These are phyloP conservation scores for Syzygium oleosum DNA, from an alignment of 345 rosid species.

Conservation along the genomic window DNA sequence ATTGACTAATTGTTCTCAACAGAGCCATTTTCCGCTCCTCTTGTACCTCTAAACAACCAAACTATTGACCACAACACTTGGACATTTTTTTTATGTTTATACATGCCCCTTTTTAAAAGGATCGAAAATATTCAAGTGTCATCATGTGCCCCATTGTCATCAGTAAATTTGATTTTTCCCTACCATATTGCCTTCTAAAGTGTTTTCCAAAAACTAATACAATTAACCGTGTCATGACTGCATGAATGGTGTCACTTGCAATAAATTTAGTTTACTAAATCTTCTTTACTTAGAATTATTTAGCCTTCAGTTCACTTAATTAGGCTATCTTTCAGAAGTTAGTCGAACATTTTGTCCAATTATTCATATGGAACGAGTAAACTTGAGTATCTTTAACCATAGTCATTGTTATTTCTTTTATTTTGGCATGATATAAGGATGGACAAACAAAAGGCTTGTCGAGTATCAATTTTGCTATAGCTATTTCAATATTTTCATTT, in stretches of 20 bases:
- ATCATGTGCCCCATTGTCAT: background rate
- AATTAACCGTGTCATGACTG: background rate
- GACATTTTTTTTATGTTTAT: background rate
- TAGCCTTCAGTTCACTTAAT: background rate
- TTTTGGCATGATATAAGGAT: background rate
- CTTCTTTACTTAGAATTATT: background rate
- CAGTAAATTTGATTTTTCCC: background rate
- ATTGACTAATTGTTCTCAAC: background rate
- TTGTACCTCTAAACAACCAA: background rate
- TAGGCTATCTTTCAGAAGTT: background rate
- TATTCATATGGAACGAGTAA: background rate
- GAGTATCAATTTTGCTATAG: background rate
- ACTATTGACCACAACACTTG: background rate
- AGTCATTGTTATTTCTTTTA: background rate
- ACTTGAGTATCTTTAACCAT: background rate
- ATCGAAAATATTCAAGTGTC: background rate
- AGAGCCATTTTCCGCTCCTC: background rate
- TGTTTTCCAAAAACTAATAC: background rate
- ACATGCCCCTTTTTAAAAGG: background rate
- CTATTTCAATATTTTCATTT: background rate
- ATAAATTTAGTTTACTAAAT: background rate
- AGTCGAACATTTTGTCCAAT: background rate
- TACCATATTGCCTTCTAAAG: background rate
- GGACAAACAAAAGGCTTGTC: background rate
- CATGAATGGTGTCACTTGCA: background rate